A percentile compares a stretch with the other conserved stretches of the same genome.
These are phyloP conservation scores for Leptographium galeiforme DNA, from an alignment of 2,329 filamentous ascomycete genomes.

Conservation along the genomic window DNA sequence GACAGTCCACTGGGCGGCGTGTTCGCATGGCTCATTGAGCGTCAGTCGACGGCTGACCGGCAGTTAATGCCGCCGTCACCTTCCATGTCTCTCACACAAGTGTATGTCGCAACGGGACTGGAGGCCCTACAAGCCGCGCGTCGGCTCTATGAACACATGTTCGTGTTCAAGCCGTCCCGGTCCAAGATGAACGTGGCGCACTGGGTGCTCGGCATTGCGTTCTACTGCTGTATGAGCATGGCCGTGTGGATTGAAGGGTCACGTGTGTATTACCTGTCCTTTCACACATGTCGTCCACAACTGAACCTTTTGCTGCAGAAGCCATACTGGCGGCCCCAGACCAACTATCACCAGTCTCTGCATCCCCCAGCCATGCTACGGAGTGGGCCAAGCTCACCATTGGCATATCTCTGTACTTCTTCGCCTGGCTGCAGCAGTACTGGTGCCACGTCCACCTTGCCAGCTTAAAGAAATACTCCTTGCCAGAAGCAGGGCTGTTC, in stretches of 20 bases:
- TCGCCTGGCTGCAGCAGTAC: constrained; percentile 62
- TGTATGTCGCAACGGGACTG: constrained; percentile 54
- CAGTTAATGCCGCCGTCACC: constrained; percentile 12
- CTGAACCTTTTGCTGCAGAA: constrained; percentile 1
- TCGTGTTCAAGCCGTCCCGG: constrained; percentile 49
- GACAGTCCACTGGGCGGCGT: not conserved
- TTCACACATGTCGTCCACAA: not conserved
- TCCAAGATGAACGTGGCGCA: constrained; percentile 78
- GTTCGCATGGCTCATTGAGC: constrained; percentile 2
- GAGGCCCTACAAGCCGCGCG: constrained; percentile 64
- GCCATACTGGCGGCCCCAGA: constrained; percentile 16
- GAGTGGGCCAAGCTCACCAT: constrained; percentile 34
- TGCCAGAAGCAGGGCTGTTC: constrained; percentile 65
- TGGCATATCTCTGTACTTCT: constrained; percentile 49
- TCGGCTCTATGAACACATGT: constrained; percentile 62
- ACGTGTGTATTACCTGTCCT: constrained; percentile 31
- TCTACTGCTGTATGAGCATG: constrained; percentile 61
- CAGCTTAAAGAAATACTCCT: constrained; percentile 64
- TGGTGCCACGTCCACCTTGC: constrained; percentile 58
- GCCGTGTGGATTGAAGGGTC: constrained; percentile 77
- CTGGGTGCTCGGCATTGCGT: constrained; percentile 65
- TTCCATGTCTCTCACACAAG: constrained; percentile 47
- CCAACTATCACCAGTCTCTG: constrained; percentile 4
- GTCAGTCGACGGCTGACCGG: constrained; percentile 1
- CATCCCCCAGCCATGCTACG: not conserved